phyloP scores from a whole-genome alignment of 495 filamentous ascomycete genomes.

The Neurospora tetraspora region DNA sequence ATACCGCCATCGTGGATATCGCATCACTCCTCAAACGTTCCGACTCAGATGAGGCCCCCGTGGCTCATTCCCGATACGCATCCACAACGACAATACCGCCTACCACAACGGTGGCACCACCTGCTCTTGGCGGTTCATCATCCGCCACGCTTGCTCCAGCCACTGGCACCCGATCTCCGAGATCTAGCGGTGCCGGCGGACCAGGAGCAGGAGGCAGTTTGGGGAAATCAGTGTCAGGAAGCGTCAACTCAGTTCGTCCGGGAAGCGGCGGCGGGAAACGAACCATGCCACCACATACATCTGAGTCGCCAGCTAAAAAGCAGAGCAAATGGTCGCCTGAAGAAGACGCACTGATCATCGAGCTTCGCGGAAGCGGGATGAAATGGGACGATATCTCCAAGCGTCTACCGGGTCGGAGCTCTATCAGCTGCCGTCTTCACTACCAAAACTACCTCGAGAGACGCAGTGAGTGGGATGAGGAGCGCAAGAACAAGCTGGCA shows the following conservation, averaged over 20 bases:
- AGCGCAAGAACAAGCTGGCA: constrained; percentile 92
- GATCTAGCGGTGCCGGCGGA: constrained; percentile 5
- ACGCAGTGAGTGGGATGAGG: constrained; percentile 88
- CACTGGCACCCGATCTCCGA: constrained; percentile 13
- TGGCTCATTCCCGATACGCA: constrained; percentile 41
- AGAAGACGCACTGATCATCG: constrained; percentile 83
- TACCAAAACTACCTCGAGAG: constrained; percentile 97
- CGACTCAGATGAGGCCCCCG: constrained; percentile 71
- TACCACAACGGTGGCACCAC: constrained; percentile 24
- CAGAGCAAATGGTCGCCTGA: constrained; percentile 93
- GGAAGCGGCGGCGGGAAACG: constrained; percentile 25
- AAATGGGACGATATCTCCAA: constrained; percentile 98
- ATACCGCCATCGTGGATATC: constrained; percentile 81
- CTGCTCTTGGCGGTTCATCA: constrained; percentile 7
- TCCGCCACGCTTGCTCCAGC: constrained; percentile 13
- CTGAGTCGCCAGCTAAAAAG: constrained; percentile 79
- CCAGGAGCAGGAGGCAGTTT: constrained; percentile 2
- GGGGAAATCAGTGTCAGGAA: background rate
- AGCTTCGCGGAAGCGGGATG: constrained; percentile 78
- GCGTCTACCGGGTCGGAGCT: constrained; percentile 76
- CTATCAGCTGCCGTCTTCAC: constrained; percentile 86
- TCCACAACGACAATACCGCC: constrained; percentile 41
- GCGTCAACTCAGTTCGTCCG: constrained; percentile 5
- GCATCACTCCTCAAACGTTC: constrained; percentile 65
- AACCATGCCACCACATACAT: constrained; percentile 43